These are phyloP conservation scores for Rosa hybrid DNA, from an alignment of 331 rosid species.

Conservation along the genomic window DNA sequence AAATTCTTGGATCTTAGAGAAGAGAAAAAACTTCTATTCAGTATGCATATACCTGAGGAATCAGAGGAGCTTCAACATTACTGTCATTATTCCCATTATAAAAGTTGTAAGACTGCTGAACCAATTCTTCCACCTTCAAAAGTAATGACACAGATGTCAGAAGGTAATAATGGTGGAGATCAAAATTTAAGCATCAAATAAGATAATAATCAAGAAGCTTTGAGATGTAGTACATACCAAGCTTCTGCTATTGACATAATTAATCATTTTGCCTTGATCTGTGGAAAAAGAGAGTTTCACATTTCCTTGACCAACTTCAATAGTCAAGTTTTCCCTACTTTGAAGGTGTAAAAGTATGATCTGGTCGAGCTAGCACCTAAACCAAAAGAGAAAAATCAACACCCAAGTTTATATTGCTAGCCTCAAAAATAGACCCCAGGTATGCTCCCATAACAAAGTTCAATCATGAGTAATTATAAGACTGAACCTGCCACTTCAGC, in stretches of 20 bases:
- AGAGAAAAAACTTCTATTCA: neutral
- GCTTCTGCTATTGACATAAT: too few species aligned
- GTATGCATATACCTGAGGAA: slow-evolving; percentile 44
- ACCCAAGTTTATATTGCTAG: neutral
- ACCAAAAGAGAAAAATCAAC: slow-evolving; percentile 12
- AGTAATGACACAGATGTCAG: slow-evolving; percentile 7
- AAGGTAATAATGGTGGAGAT: too few species aligned
- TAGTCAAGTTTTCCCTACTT: slow-evolving; percentile 29
- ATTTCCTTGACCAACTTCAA: slow-evolving; percentile 54
- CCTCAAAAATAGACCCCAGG: neutral
- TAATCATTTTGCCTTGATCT: slow-evolving; percentile 31
- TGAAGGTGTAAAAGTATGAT: slow-evolving; percentile 54
- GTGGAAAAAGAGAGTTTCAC: slow-evolving; percentile 50
- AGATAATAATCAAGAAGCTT: too few species aligned
- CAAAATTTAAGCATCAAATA: too few species aligned
- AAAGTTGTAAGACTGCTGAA: slow-evolving; percentile 47
- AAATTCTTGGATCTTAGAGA: too few species aligned
- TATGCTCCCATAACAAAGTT: neutral
- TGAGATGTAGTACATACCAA: too few species aligned
- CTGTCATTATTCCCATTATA: slow-evolving; percentile 48
- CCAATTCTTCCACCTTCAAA: slow-evolving; percentile 49
- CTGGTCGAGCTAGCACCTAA: slow-evolving; percentile 59
- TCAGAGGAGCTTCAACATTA: slow-evolving; percentile 43
- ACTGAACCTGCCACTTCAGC: slow-evolving; percentile 38
- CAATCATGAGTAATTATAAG: neutral